Base-by-base conservation (phyloP, 1,284 basidiomycete species). In the Garcileccinum viscosum region DNA sequence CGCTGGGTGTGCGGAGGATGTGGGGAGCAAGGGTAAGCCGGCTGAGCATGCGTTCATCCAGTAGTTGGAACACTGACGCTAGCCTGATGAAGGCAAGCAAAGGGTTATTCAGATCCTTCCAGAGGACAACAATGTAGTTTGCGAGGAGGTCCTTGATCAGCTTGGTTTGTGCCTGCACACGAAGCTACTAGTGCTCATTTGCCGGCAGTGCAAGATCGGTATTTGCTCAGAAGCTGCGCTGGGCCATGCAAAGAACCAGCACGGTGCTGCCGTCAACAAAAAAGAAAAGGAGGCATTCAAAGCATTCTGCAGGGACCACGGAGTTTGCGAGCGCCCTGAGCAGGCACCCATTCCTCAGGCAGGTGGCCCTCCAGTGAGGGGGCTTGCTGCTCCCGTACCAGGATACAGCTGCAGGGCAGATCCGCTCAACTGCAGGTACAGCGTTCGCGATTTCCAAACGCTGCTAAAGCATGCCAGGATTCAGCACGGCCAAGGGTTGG, bases 321-420 rank as follows among this genome's bases (percentile, higher is more conserved):
- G 50, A 0, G 63, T 70, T 1, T 66, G 8, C 9, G 9, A 70
- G 17, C 44, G 4, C 12, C 62, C 62, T 1, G 42, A 67, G 30
- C 30, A 53, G 27, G 62, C 22, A 12, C 65, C 65, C 24, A 50
- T 59, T 59, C 65, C 59, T 9, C 56, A 9, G 37, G 37, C 70
- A 32, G 70, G 70, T 1, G 63, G 70, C 1, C 70, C 64, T 1
- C 70, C 65, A 8, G 66, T 71, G 3, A 47, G 12, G 37, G 66
- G 63, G 4, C 66, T 72, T 0, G 33, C 59, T 0, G 40, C 63
- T n/a, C 70, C 67, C 0, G 30, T 56, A 14, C 24, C 40, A 22
- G 70, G 69, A 19, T 67, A 63, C 11, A 65, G 59, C 15, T 71
- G 69, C 65, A 64, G 47, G 42, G 69, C 70, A 24, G 65, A 67